Base-by-base conservation (phyloP, 805 yeast species). In the Saccharomycopsis javanensis region DNA sequence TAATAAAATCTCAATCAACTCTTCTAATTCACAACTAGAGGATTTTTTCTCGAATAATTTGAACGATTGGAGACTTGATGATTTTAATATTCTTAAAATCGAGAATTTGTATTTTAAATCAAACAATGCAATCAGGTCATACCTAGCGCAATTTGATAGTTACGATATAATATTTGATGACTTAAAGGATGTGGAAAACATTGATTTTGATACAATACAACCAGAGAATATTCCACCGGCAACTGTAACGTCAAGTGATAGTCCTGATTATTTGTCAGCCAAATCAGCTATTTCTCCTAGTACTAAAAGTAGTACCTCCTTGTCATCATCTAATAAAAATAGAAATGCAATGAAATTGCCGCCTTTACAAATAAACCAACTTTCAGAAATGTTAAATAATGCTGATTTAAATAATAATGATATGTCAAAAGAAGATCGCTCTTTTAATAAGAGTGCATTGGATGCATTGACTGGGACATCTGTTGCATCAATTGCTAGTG, bases 141-240 rank as follows among this genome's bases (percentile, higher is more conserved):
- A 55, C 35, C 55, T 60, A 50, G 51, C 46, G 7, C 37, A 57
- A 37, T 57, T 57, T 60, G 62, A 60, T 38, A 52, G 56, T 34
- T 57, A 48, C 27, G 62, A 60, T 45, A 23, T 52, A 25, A 57
- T 60, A 13, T 60, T 60, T 48, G 58, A 60, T 46, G 57, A 60
- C 28, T 50, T 60, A 20, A 50, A 55, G 6, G 60, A 60, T 7
- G 25, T 60, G 13, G 30, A 10, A 20, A 57, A 57, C 20, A 51
- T 59, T 30, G 51, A 56, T 51, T 57, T 57, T 28, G 28, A 31
- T 18, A 18, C 18, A 7, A 16, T 38, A 20, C 38, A 45, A 28
- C 37, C 35, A 2, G 50, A 25, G 7, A 31, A 30, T 20, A 46
- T 23, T 5, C 38, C 16, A 30, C 50, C 30, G 16, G 11, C 25